A percentile compares a stretch with the other conserved stretches of the same genome.
These are phyloP conservation scores for Porcisia deanei DNA, from an alignment of 208 protist species.

Conservation along the genomic window DNA sequence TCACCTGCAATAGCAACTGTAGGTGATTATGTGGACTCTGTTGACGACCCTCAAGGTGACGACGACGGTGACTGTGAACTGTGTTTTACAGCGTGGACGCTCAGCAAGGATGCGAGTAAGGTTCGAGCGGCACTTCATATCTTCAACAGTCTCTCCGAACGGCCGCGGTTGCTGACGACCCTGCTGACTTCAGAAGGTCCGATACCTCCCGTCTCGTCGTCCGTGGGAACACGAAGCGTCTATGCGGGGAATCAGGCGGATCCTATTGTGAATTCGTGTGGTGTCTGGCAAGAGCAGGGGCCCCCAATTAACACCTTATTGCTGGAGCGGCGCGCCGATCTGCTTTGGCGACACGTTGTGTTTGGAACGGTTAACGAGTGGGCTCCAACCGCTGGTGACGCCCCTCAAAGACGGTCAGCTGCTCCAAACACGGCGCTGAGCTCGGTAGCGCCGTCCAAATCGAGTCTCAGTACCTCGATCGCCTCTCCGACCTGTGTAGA, in stretches of 20 bases:
- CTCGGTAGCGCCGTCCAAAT: not conserved
- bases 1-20: not conserved
- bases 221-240: not conserved
- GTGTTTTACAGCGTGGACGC: constrained; percentile 70
- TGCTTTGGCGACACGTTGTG: constrained; percentile 42
- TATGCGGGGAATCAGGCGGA: not conserved
- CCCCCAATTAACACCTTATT: constrained; percentile 53
- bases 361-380: constrained; percentile 29
- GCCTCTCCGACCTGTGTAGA: not conserved
- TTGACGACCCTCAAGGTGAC: not conserved
- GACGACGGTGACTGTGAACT: constrained; percentile 44
- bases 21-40: not conserved
- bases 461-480: not conserved
- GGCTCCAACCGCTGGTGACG: not conserved
- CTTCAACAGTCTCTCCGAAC: constrained; percentile 71
- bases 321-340: constrained; percentile 31
- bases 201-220: not conserved
- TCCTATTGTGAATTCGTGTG: not conserved
- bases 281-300: constrained; percentile 16
- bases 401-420: not conserved
- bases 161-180: constrained; percentile 56
- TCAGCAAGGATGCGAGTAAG: constrained; percentile 63
- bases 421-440: not conserved
- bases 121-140: constrained; percentile 65
- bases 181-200: constrained; percentile 20